Evolutionary conservation across 495 filamentous ascomycete species (phyloP), one percentile per base, ranked within the genome.

Genomic region (Penicillium cosmopolitanum): DNA sequence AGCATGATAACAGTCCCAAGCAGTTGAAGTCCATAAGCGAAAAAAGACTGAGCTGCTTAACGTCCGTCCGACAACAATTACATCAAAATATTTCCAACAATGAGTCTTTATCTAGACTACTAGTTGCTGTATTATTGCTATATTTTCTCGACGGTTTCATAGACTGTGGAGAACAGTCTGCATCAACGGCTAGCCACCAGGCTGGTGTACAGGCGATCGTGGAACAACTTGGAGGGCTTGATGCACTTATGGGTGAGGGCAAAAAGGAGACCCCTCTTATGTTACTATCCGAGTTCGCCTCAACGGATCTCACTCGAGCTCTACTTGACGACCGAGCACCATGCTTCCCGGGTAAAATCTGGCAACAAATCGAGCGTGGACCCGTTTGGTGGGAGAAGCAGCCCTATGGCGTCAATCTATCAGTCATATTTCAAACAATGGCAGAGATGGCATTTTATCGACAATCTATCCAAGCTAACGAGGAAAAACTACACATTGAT

Each of bases 141-240:
- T 77, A 73, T 57, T 74, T 77, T 21, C 51, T 75, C 6, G 74
- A 77, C 47, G 72, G 74, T 15, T 70, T 71, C 25, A 69, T 77
- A 46, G 72, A 74, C 50, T 73, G 72, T 16, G 55, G 57, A 11
- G 64, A 69, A 19, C 71, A 73, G 51, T 71, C 59, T 40, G 70
- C 72, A 5, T 72, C 74, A 1, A 70, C 69, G 2, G 61, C 65
- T 21, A 67, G 71, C 21, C 73, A 77, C 53, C 62, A 73, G n/a
- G 65, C 65, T 10, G 73, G 73, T 34, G 72, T 72, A 34, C 68
- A 66, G 47, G 73, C 73, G 10, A 77, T 77, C 42, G 63, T 66
- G 15, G 60, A 66, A 12, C 54, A 66, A 7, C 57, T 77, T 10
- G 73, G 70, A 48, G 68, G 71, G 43, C 73, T 70, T 61, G 64